Evolutionary conservation across 768 basidiomycete species (phyloP), one percentile per base, ranked within the genome.

Genomic region (Hygrocybe coccinea): DNA sequence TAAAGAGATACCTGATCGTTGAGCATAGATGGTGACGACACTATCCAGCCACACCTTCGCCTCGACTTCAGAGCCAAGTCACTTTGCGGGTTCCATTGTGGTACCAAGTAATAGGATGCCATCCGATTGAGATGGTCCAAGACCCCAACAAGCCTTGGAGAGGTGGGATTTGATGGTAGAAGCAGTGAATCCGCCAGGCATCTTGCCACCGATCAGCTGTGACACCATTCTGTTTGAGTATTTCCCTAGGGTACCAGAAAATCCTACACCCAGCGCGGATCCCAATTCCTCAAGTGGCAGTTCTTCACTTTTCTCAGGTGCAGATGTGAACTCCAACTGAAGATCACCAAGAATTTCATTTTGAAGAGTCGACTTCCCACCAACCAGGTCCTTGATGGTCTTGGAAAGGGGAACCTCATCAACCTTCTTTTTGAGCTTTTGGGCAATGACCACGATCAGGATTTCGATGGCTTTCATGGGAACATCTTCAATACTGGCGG

Each of bases 261-360:
- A 91, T 5, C 94, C 94, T 52, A 83, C 77, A 10, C 81, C 78
- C 34, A 98, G 76, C 14, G 91, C 86, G 25, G 92, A 81, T 39
- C 94, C 97, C 10, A 99, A 85, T 67, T 99, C 97, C 63, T 97
- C 94, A 49, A 99, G 83, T 34, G 97, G 88, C 39, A 99, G 81
- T 64, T 98, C 97, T 70, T 99, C 97, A 10, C 91, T 94, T 76
- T 98, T 99, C 76, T 99, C 97, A 0, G 97, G 97, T 1, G 95
- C 92, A 7, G 91, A 90, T 3, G 85, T 65, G 69, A 99, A 99
- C 69, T 99, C 97, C 64, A 91, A 84, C 66, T 97, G 94, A 37
- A 99, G 79, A 67, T 98, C 97, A 47, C 97, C 95, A 43, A 99
- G 76, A 59, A 99, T 97, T 70, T 99, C 97, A 69, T 99, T 99